Conservation (phyloP, 805 yeast species). For the Saccharomyces jurei region DNA sequence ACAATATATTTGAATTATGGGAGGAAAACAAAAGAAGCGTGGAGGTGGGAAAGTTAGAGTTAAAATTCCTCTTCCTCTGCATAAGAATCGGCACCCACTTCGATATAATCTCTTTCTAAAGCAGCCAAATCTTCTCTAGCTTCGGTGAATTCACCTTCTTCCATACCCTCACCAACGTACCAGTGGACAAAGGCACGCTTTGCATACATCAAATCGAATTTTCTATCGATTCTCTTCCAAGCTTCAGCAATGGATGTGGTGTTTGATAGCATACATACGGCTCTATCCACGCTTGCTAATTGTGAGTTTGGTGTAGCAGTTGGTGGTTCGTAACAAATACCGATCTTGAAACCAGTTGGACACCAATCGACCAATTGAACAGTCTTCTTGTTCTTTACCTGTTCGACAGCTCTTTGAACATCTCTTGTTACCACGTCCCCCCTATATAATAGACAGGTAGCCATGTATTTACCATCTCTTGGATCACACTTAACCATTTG, state of each 20-base stretch:
- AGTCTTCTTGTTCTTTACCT: slow-evolving; percentile 81
- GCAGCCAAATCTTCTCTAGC: slow-evolving; percentile 96
- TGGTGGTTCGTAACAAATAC: slow-evolving; percentile 93
- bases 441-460: slow-evolving; percentile 88
- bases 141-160: slow-evolving; percentile 94
- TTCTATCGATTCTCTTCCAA: slow-evolving; percentile 89
- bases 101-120: slow-evolving; percentile 87
- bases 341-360: slow-evolving; percentile 96
- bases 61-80: background rate
- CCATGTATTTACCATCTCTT: slow-evolving; percentile 91
- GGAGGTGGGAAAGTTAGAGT: background rate
- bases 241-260: slow-evolving; percentile 96
- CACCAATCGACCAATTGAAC: slow-evolving; percentile 97
- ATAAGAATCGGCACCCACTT: slow-evolving; percentile 51
- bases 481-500: slow-evolving; percentile 98
- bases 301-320: slow-evolving; percentile 80
- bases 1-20: slow-evolving; percentile 5
- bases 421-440: slow-evolving; percentile 96
- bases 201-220: slow-evolving; percentile 92
- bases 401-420: slow-evolving; percentile 86
- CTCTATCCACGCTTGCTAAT: slow-evolving; percentile 82
- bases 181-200: slow-evolving; percentile 97
- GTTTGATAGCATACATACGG: slow-evolving; percentile 91
- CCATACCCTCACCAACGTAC: slow-evolving; percentile 99
- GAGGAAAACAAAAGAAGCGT: slow-evolving; percentile 6